These are phyloP conservation scores for Lactarius quietus DNA, from an alignment of 768 basidiomycete genomes.

Conservation along the genomic window DNA sequence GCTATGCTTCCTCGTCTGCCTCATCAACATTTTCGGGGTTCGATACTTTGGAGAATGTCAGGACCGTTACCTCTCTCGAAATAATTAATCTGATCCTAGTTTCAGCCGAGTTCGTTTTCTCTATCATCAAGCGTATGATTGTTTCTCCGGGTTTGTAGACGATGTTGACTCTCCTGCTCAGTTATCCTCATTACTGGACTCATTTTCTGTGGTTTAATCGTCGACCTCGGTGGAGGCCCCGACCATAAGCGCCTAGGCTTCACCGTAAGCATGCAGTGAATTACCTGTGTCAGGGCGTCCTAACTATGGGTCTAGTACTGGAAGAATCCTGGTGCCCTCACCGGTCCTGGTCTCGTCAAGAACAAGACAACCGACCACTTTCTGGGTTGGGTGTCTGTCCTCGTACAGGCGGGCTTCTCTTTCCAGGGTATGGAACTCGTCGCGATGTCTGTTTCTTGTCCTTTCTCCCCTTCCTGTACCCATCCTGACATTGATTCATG, in stretches of 20 bases:
- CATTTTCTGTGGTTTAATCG: constrained; percentile 58
- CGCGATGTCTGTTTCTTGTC: constrained; percentile 46
- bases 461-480: not conserved
- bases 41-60: constrained; percentile 59
- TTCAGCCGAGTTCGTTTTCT: constrained; percentile 60
- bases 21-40: constrained; percentile 73
- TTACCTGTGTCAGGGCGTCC: constrained; percentile 22
- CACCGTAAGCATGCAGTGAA: constrained; percentile 39
- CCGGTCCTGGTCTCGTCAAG: constrained; percentile 33
- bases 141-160: not conserved
- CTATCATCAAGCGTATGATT: constrained; percentile 56
- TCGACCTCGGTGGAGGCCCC: constrained; percentile 82
- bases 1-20: constrained; percentile 50
- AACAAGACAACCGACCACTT: constrained; percentile 39
- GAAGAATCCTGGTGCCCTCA: constrained; percentile 64
- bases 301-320: constrained; percentile 45
- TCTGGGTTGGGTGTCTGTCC: constrained; percentile 39
- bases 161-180: constrained; percentile 30
- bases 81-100: not conserved
- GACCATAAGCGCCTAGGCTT: constrained; percentile 63
- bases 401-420: constrained; percentile 65
- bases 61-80: not conserved
- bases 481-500: not conserved
- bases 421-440: constrained; percentile 77
- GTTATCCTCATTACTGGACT: constrained; percentile 60